Conservation (phyloP, 75 land plant species). For the Azolla pinnata region DNA sequence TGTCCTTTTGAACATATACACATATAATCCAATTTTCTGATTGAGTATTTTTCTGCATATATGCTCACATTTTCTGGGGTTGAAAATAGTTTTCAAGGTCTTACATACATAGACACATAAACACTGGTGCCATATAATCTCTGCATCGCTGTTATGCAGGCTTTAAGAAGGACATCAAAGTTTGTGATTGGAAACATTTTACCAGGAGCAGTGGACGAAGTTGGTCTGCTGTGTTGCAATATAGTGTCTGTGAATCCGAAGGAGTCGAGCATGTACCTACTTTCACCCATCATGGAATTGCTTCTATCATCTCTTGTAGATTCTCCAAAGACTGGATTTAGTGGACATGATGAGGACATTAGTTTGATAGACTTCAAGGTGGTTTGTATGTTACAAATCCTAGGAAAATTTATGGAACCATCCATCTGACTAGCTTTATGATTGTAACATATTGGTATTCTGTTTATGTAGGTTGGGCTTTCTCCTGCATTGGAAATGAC, state of each 20-base stretch:
- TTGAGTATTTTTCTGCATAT: too few species aligned
- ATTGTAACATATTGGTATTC: too few species aligned
- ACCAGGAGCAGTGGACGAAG: conserved; percentile 89
- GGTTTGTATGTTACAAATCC: neutral
- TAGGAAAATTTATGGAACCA: too few species aligned
- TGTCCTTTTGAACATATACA: too few species aligned
- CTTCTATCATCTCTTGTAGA: conserved; percentile 55
- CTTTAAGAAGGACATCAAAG: conserved; percentile 65
- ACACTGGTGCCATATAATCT: too few species aligned
- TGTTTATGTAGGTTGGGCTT: conserved; percentile 41
- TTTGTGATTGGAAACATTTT: conserved; percentile 76
- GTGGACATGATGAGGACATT: conserved; percentile 26
- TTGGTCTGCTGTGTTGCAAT: conserved; percentile 90
- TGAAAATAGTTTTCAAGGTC: too few species aligned
- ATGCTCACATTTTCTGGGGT: too few species aligned
- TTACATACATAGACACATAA: too few species aligned
- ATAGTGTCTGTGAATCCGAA: conserved; percentile 70
- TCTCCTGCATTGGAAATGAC: conserved; percentile 83
- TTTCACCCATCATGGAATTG: conserved; percentile 60
- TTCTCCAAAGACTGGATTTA: conserved; percentile 57
- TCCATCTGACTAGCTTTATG: neutral
- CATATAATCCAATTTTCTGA: too few species aligned
- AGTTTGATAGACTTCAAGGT: conserved; percentile 3
- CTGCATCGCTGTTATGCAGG: too few species aligned
- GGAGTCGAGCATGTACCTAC: conserved; percentile 61